Evolutionary conservation across 805 yeast species (phyloP).

Genomic region (Schwanniomyces yamadae): DNA sequence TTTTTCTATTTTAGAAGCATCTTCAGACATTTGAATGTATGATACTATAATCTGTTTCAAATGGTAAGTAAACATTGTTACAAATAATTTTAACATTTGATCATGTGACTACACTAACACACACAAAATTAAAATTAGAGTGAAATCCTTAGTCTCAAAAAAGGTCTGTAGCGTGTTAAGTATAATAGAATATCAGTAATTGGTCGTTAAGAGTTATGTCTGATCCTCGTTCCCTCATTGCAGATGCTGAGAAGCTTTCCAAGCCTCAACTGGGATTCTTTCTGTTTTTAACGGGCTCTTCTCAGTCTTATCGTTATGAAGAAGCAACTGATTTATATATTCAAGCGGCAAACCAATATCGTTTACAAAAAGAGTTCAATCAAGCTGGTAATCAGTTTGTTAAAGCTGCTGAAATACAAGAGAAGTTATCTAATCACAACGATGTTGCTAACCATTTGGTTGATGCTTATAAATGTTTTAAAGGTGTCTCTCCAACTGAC

Average conservation of each 20-base stretch:
- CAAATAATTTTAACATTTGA: conserved; percentile 12
- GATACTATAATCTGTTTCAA: neutral
- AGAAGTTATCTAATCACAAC: conserved; percentile 72
- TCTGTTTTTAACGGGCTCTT: conserved; percentile 60
- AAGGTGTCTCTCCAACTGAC: conserved; percentile 66
- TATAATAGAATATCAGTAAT: neutral
- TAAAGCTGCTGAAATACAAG: conserved; percentile 80
- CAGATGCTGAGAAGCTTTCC: conserved; percentile 41
- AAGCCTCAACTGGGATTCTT: conserved; percentile 72
- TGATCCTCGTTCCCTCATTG: conserved; percentile 46
- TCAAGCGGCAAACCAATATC: conserved; percentile 91
- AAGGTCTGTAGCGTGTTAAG: neutral
- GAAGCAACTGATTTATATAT: conserved; percentile 90
- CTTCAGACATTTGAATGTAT: conserved; percentile 5
- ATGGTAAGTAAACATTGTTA: neutral
- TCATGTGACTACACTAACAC: neutral
- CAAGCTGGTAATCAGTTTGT: conserved; percentile 83
- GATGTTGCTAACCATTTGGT: conserved; percentile 89
- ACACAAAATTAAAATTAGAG: neutral
- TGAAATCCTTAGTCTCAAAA: neutral
- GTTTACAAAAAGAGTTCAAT: conserved; percentile 67
- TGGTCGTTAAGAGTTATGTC: conserved; percentile 25
- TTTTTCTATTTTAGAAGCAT: conserved; percentile 10
- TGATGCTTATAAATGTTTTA: conserved; percentile 87
- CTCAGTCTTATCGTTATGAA: conserved; percentile 64